Evolutionary conservation across 345 rosid genomes (phyloP).

Genomic region (Brassica nigra): DNA sequence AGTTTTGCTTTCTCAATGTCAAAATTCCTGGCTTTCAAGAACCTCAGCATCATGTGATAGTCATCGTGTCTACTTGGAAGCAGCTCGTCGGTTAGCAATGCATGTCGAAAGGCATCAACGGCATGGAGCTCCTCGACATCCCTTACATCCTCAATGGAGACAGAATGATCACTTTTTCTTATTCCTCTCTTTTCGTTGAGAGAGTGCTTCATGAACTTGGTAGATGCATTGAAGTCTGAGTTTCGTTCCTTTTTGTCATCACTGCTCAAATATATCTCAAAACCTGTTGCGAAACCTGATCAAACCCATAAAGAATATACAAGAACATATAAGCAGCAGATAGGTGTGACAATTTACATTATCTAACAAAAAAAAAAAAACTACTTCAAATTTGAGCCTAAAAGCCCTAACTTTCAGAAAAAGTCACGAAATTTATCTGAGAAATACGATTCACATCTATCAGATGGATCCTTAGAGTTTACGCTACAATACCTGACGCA

Average conservation of each 20-base stretch:
- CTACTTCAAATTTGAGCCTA: background rate
- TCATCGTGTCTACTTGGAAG: conserved; percentile 76
- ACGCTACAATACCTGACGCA: too few relatives aligned
- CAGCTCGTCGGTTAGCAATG: conserved; percentile 77
- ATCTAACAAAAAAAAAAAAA: too few relatives aligned
- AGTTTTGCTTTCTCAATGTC: conserved; percentile 88
- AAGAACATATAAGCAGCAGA: background rate
- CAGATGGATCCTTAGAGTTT: background rate
- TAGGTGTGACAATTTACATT: background rate
- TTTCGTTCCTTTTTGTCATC: conserved; percentile 95
- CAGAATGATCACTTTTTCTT: conserved; percentile 76
- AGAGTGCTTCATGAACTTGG: conserved; percentile 80
- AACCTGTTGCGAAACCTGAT: conserved; percentile 56
- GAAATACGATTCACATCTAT: background rate
- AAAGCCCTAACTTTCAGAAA: background rate
- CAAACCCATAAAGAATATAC: background rate
- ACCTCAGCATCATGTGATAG: conserved; percentile 96
- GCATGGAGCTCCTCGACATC: conserved; percentile 82
- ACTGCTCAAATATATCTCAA: conserved; percentile 81
- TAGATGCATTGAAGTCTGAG: conserved; percentile 88
- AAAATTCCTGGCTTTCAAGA: conserved; percentile 90
- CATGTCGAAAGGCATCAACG: conserved; percentile 87
- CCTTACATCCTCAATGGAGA: conserved; percentile 92
- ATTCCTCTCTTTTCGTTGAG: conserved; percentile 80
- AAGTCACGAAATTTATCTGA: background rate